Evolutionary conservation across 352 stramenopile genomes (phyloP), one percentile per base, ranked within the genome.

Genomic region (Phytophthora rubi): DNA sequence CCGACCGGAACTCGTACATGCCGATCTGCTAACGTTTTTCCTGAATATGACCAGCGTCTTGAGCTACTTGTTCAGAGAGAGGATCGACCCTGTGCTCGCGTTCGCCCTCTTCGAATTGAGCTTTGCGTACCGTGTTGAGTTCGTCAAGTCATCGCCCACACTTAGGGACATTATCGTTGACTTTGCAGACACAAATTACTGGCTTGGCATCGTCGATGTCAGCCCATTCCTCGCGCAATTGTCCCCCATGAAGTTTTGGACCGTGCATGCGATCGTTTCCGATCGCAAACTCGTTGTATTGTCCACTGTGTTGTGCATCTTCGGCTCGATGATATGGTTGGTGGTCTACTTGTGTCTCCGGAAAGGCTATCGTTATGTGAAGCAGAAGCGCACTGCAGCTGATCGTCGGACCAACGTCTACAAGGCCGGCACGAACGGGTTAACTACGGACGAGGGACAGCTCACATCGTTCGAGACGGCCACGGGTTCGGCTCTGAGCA

Each of bases 1-100:
- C 23, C 61, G 56, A 18, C 45, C 60, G 0, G 71, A 79, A 16
- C 2, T 79, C 12, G 39, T 54, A 0, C 63, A 71, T 32, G 62
- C 75, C 5, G 68, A 82, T 58, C 51, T 86, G 0, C 59, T 86
- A 0, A 73, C 70, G 21, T 64, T 83, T 9, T 81, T 76, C 28
- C 26, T 85, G 0, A 69, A 68, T 18, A 7, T 68, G 1, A 62
- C 54, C 0, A 74, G 65, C 8, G 9, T 75, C 3, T 12, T 85
- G 10, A 76, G 75, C 21, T 71, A 75, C 26, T 0, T 74, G 0
- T 53, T 71, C 8, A 54, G 59, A 12, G 77, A 80, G 21, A 61
- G 70, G 32, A 76, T 85, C 2, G 65, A 82, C 32, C 77, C 77
- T 3, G 44, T 68, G 18, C 45, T 82, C 0, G 65, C 70, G 0